Percentiles rank a stretch among this genome's conserved stretches.
phyloP scores from a whole-genome alignment of 1,284 basidiomycete genomes.

The Porphyrellus sp. region DNA sequence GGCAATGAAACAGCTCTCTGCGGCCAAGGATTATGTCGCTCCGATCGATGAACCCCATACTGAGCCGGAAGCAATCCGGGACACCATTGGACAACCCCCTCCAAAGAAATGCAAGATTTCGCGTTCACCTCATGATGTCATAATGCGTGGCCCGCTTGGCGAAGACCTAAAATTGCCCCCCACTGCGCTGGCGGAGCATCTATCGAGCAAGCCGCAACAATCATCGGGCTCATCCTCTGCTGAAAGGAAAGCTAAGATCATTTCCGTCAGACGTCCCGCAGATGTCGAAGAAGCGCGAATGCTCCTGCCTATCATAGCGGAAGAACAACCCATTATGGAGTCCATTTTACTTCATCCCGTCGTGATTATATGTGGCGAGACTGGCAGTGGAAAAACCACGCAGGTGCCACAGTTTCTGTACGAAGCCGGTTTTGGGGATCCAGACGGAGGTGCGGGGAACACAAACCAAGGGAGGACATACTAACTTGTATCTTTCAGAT shows the following conservation, averaged over 20 bases:
- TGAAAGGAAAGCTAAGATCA: slow-evolving; percentile 38
- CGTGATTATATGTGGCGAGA: slow-evolving; percentile 93
- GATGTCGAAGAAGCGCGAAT: slow-evolving; percentile 80
- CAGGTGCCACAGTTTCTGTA: slow-evolving; percentile 97
- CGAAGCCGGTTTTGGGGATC: slow-evolving; percentile 92
- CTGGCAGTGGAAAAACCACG: slow-evolving; percentile 98
- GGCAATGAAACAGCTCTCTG: slow-evolving; percentile 73
- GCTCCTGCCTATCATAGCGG: slow-evolving; percentile 85
- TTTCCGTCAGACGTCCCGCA: slow-evolving; percentile 66
- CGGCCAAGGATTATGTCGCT: slow-evolving; percentile 49
- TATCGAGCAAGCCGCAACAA: slow-evolving; percentile 34
- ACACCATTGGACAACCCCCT: slow-evolving; percentile 31
- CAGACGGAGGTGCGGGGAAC: slow-evolving; percentile 64
- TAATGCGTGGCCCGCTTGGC: slow-evolving; percentile 68
- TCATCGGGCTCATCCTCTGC: slow-evolving; percentile 16
- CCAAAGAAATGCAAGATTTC: slow-evolving; percentile 45
- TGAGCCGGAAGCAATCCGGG: slow-evolving; percentile 3
- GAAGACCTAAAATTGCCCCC: slow-evolving; percentile 60
- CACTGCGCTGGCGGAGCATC: slow-evolving; percentile 55
- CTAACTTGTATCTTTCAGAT: slow-evolving; percentile 45
- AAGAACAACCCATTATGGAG: slow-evolving; percentile 95
- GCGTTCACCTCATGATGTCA: slow-evolving; percentile 29
- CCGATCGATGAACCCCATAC: slow-evolving; percentile 12
- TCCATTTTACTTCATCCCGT: slow-evolving; percentile 86
- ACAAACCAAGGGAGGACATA: neutral